Evolutionary conservation across 805 yeast species (phyloP), one percentile per base, ranked within the genome.

Genomic region (Schwanniomyces occidentalis): DNA sequence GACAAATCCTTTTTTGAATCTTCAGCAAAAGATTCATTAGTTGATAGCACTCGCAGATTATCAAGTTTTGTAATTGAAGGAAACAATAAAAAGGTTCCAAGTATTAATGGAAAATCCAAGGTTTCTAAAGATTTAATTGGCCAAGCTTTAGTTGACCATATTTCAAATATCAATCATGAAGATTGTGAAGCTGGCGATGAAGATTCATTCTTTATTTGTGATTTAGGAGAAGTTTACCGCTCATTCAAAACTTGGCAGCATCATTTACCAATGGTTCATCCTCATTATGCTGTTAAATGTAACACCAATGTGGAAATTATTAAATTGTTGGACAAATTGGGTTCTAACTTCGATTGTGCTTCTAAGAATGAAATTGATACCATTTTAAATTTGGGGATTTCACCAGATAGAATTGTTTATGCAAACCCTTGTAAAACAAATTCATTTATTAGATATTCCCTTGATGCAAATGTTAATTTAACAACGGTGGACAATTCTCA

Each of bases 231-330:
- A 50, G 74, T 93, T 22, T 68, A 67, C 40, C 71, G 81, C 38
- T 71, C 88, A 35, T 72, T 71, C 41, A 43, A 59, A n/a, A 65
- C 76, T 25, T 91, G 98, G 97, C 53, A 56, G 18, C 32, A 46
- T 15, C 57, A 67, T 24, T 69, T 91, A 51, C 95, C 96, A 14
- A 67, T 80, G 27, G 82, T 91, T 23, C 74, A 76, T 37, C 96
- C 97, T n/a, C 82, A 75, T 54, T 91, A 90, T 61, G 99, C 99
- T 13, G 93, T 91, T 48, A 91, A 91, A 63, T 91, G 98, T 66
- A 91, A 91, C 68, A 84, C 89, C 24, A 81, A 88, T 54, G 48
- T 64, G 5, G 64, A 64, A 36, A 78, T 91, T 8, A 57, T 91
- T 44, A 54, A 63, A 31, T 58, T 73, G 18, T 70, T 91, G 46